Evolutionary conservation across 2,329 filamentous ascomycete genomes (phyloP).

Genomic region (Pseudogymnoascus sp.): DNA sequence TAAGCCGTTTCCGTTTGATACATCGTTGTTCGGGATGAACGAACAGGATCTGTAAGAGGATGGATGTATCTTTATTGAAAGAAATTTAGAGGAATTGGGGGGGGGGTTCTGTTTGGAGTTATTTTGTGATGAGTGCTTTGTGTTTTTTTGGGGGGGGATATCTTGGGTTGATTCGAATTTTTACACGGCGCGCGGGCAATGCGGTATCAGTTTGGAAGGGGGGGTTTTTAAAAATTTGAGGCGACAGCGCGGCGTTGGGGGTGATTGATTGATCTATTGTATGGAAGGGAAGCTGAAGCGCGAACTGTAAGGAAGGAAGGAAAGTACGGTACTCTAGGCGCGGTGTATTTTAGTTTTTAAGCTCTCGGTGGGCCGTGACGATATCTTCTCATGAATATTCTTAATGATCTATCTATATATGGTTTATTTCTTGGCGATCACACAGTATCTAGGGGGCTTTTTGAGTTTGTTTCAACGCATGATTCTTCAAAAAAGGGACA

Average conservation of each 20-base stretch:
- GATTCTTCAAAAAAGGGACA: not conserved
- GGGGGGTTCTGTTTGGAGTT: slow-evolving; percentile 13
- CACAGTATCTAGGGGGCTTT: too few relatives aligned
- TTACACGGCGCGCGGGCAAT: slow-evolving; percentile 10
- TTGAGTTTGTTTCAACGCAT: too few relatives aligned
- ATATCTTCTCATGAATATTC: slow-evolving; percentile 6
- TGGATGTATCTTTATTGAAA: slow-evolving; percentile 17
- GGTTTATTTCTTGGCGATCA: not conserved
- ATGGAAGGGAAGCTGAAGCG: not conserved
- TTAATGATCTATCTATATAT: slow-evolving; percentile 7
- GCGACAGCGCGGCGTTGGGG: not conserved
- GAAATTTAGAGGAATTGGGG: slow-evolving; percentile 1
- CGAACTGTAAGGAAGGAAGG: not conserved
- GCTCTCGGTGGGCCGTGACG: not conserved
- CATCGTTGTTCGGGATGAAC: slow-evolving; percentile 35
- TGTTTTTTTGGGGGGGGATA: slow-evolving; percentile 8
- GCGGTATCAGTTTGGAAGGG: not conserved
- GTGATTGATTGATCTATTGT: not conserved
- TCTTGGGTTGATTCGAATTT: slow-evolving; percentile 12
- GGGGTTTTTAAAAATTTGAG: not conserved
- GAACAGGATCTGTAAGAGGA: slow-evolving; percentile 13
- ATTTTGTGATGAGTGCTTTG: slow-evolving; percentile 11
- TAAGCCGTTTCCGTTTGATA: slow-evolving; percentile 46
- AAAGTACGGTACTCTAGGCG: not conserved
- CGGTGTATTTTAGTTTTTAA: not conserved